Conservation (phyloP, 2,329 filamentous ascomycete genomes). For the Helotiales sp. region DNA sequence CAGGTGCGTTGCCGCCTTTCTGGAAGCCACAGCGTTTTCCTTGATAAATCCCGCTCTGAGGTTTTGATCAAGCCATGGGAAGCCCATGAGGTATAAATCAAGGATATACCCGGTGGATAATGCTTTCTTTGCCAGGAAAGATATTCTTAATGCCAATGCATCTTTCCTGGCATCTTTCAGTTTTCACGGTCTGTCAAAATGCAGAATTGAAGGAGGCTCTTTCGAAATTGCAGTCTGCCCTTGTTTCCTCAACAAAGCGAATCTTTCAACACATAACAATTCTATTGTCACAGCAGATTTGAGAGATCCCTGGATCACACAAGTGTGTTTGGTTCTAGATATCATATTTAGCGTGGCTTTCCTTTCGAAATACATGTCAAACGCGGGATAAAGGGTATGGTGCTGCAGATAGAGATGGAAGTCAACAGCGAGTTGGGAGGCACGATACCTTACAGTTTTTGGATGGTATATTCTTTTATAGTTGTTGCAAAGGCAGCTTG, state of each 20-base stretch:
- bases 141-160: background rate
- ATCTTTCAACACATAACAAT: background rate
- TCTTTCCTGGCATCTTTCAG: background rate
- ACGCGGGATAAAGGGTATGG: background rate
- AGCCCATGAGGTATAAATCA: background rate
- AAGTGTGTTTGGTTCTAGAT: background rate
- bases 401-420: background rate
- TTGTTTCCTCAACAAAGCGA: background rate
- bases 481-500: background rate
- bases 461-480: background rate
- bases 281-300: background rate
- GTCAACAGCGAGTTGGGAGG: background rate
- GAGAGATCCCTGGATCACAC: background rate
- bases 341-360: background rate
- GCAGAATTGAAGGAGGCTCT: background rate
- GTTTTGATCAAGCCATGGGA: background rate
- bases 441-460: background rate
- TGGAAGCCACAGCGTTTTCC: background rate
- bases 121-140: background rate
- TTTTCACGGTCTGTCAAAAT: background rate
- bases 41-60: background rate
- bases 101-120: background rate
- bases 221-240: background rate
- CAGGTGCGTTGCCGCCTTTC: background rate
- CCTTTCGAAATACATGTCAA: background rate